These are phyloP conservation scores for Vigna hirtella DNA, from an alignment of 306 rosid genomes.

Conservation along the genomic window DNA sequence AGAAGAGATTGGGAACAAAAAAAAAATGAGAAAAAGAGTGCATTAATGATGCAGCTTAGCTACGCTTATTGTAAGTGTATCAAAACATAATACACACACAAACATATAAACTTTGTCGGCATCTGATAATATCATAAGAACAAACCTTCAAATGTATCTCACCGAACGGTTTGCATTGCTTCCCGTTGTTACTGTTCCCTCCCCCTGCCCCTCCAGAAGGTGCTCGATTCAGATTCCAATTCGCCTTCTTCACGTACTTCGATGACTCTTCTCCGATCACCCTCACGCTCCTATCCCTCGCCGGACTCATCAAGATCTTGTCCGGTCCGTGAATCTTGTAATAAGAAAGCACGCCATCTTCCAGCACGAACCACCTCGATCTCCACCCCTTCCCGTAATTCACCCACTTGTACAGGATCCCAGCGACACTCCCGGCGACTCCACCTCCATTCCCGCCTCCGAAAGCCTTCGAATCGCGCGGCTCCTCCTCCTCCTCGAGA, in stretches of 20 bases:
- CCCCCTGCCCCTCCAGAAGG: constrained; percentile 32
- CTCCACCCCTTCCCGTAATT: constrained; percentile 99
- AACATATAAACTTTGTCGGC: background rate
- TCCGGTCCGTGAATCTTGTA: constrained; percentile 99
- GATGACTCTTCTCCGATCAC: constrained; percentile 91
- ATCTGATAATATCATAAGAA: constrained; percentile 28
- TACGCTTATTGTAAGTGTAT: background rate
- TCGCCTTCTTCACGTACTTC: constrained; percentile 74
- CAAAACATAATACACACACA: background rate
- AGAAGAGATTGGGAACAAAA: background rate
- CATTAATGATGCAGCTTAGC: background rate
- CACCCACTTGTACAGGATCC: constrained; percentile 97
- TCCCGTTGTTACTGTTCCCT: constrained; percentile 29
- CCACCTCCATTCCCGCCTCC: constrained; percentile 48
- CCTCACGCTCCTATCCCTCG: constrained; percentile 73
- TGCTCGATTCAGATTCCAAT: constrained; percentile 67
- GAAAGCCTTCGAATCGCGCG: constrained; percentile 70
- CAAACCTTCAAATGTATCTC: constrained; percentile 97
- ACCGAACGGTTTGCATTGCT: constrained; percentile 91
- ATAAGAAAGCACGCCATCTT: constrained; percentile 96
- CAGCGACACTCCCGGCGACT: constrained; percentile 71
- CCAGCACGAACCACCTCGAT: constrained; percentile 92
- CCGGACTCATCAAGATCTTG: constrained; percentile 85
- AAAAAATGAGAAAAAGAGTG: background rate
- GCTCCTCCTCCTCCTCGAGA: constrained; percentile 66